phyloP scores from a whole-genome alignment of 2,329 filamentous ascomycete genomes.

The Trichoderma atrobrunneum region DNA sequence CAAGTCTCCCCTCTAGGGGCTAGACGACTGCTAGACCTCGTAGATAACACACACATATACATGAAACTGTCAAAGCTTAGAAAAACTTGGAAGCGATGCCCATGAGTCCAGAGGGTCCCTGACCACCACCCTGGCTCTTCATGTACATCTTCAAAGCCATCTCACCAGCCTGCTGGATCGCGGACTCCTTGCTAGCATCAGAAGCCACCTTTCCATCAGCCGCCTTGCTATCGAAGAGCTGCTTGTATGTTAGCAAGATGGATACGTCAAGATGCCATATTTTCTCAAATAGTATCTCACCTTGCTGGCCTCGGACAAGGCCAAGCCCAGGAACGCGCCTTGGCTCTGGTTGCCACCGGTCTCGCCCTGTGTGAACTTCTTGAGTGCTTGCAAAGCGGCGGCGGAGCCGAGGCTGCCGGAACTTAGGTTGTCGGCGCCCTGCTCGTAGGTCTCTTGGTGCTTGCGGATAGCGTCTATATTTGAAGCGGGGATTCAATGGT shows the following conservation, averaged over 20 bases:
- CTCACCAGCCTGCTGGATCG: slow-evolving; percentile 74
- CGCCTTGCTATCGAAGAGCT: slow-evolving; percentile 61
- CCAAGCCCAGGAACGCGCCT: slow-evolving; percentile 78
- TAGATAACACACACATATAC: not conserved
- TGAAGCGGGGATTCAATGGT: not conserved
- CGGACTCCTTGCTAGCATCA: slow-evolving; percentile 74
- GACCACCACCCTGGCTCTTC: slow-evolving; percentile 62
- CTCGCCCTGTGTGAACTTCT: slow-evolving; percentile 67
- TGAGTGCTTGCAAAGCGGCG: slow-evolving; percentile 77
- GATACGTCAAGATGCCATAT: not conserved
- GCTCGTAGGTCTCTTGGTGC: slow-evolving; percentile 71
- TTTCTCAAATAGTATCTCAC: slow-evolving; percentile 39
- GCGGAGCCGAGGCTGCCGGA: slow-evolving; percentile 62
- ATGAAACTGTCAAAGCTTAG: not conserved
- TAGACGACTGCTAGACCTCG: not conserved
- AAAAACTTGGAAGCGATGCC: slow-evolving; percentile 50
- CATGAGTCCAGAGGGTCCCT: slow-evolving; percentile 39
- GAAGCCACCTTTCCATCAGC: slow-evolving; percentile 52
- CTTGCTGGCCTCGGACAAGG: slow-evolving; percentile 85
- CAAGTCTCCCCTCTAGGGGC: not conserved
- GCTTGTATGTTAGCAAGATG: not conserved
- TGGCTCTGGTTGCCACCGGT: slow-evolving; percentile 56
- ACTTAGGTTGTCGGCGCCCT: slow-evolving; percentile 45
- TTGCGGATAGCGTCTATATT: slow-evolving; percentile 62
- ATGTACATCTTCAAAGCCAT: slow-evolving; percentile 89